Evolutionary conservation across 257 asterid genomes (phyloP).

Genomic region (Jasminum sambac): DNA sequence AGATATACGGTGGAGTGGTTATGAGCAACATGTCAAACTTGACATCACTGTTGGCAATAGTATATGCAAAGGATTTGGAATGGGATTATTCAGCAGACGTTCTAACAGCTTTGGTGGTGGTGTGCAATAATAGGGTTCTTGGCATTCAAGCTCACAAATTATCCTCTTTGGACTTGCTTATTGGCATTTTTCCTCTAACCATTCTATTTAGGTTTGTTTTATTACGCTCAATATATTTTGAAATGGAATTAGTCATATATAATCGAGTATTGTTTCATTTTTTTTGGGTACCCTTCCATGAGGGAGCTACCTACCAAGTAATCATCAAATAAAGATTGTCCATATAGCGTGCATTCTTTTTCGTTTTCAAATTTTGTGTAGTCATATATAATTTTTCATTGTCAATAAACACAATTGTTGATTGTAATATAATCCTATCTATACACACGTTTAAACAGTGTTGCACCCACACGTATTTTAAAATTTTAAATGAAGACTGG

Average conservation of each 20-base stretch:
- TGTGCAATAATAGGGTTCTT: constrained; percentile 43
- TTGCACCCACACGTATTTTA: no score
- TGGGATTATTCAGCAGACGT: constrained; percentile 73
- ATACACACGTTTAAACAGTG: no score
- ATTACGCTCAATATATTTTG: constrained; percentile 37
- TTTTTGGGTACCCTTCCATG: no score
- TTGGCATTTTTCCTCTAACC: constrained; percentile 57
- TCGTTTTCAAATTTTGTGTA: no score
- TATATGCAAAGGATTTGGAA: constrained; percentile 52
- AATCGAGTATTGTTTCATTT: no score
- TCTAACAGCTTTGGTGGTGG: constrained; percentile 41
- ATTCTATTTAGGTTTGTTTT: constrained; percentile 42
- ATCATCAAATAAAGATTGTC: no score
- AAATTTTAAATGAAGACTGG: no score
- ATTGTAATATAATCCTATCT: no score
- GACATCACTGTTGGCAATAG: constrained; percentile 45
- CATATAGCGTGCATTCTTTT: no score
- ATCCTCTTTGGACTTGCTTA: constrained; percentile 61
- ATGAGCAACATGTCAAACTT: constrained; percentile 66
- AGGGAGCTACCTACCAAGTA: no score
- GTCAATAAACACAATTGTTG: no score
- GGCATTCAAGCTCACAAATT: constrained; percentile 41
- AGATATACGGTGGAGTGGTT: constrained; percentile 62
- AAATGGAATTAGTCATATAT: constrained; percentile 42
- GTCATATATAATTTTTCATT: no score